Base-by-base conservation (phyloP, 805 yeast genomes). In the Zygoascus biomembranicola region DNA sequence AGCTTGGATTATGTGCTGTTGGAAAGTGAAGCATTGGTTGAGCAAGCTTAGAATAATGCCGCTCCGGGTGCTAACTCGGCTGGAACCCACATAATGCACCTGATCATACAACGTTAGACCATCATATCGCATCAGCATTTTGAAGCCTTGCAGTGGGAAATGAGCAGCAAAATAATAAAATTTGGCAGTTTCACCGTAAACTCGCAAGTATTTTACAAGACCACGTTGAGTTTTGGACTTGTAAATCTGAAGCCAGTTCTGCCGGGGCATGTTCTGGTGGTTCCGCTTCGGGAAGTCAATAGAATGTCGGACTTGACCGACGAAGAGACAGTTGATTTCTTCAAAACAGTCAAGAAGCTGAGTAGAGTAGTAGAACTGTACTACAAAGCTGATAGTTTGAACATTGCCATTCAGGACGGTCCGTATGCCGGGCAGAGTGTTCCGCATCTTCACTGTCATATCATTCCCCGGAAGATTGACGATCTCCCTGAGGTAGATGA, bases 381-480 rank as follows among this genome's bases (percentile, higher is more conserved):
- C 11, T 94, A 83, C 66, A 76, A 82, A 37, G 95, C 97, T 1
- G 95, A 90, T 60, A 75, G 96, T 1, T 64, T 90, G 55, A 95
- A 95, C 65, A 77, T 94, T 42, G 92, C 97, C 10, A 88, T 95
- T 55, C 99, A 94, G 67, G 99, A 94, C 66, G 99, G 99, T 0
- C 87, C 90, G 0, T 89, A 89, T 49, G 92, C 97, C 1, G 99
- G 99, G 2, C 99, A 94, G 66, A 80, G 90, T n/a, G 84, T 94
- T 1, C 96, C 97, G 5, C 99, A 94, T 69, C 76, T 92, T 31
- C 99, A 94, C 67, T 85, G 96, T 19, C 99, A 94, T 66, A 71
- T 94, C 18, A 90, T 94, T 19, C 99, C 99, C 6, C 76, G 99
- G 43, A 74, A 73, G 50, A 58, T 67, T 11, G 67, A 75, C 47